These are phyloP conservation scores for Lepidium sativum DNA, from an alignment of 345 rosid genomes.

Conservation along the genomic window DNA sequence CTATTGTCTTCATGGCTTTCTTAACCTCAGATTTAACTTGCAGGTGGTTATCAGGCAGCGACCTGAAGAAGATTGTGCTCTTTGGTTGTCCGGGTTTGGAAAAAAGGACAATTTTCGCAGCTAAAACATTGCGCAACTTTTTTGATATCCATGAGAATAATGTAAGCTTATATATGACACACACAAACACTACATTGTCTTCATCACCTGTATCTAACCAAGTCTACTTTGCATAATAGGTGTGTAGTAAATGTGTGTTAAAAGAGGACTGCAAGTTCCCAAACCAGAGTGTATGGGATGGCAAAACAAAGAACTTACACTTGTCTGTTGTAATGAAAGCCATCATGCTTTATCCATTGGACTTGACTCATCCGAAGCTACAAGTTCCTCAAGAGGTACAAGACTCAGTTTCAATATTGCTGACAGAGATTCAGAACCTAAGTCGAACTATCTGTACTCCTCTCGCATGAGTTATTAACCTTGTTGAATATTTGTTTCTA, in stretches of 20 bases:
- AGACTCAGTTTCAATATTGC: conserved; percentile 39
- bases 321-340: conserved; percentile 55
- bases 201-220: background rate
- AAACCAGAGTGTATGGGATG: conserved; percentile 46
- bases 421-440: conserved; percentile 46
- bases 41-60: conserved; percentile 78
- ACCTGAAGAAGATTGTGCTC: conserved; percentile 51
- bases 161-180: conserved; percentile 32
- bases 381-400: conserved; percentile 47
- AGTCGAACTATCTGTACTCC: conserved; percentile 35
- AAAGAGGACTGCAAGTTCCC: conserved; percentile 54
- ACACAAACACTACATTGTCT: background rate
- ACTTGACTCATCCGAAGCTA: conserved; percentile 38
- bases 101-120: conserved; percentile 43
- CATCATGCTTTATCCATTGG: conserved; percentile 47
- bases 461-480: conserved; percentile 11
- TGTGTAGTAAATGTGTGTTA: conserved; percentile 54
- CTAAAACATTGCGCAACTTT: conserved; percentile 60
- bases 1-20: background rate
- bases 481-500: background rate
- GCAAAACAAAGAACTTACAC: conserved; percentile 33
- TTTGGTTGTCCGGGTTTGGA: conserved; percentile 68
- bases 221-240: conserved; percentile 35
- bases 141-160: conserved; percentile 55
- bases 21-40: conserved; percentile 19